Percentiles rank a stretch among this genome's conserved stretches.
These are phyloP conservation scores for Pinus albicaulis DNA, from an alignment of 75 land plant genomes.

Conservation along the genomic window DNA sequence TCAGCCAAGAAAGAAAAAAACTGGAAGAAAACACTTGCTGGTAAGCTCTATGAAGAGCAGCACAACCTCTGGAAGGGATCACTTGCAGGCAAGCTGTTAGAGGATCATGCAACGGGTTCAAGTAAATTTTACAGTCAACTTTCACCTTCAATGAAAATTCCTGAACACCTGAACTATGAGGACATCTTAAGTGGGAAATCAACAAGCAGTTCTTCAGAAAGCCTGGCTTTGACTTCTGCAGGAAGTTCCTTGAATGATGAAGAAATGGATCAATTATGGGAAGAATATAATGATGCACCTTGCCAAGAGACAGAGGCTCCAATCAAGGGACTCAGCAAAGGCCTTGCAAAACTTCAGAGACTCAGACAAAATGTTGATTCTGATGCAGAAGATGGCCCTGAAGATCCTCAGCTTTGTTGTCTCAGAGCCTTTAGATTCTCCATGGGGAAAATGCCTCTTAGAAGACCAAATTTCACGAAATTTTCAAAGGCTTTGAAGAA, in stretches of 20 bases:
- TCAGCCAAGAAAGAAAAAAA: neutral
- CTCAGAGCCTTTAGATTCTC: slow-evolving; percentile 8
- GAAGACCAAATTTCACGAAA: slow-evolving; percentile 4
- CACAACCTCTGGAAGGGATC: neutral
- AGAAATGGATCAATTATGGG: slow-evolving; percentile 13
- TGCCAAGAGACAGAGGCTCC: no score
- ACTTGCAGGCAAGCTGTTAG: slow-evolving; percentile 9
- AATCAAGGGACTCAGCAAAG: slow-evolving; percentile 1
- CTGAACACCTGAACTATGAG: neutral
- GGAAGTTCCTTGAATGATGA: slow-evolving; percentile 6
- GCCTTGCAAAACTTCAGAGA: slow-evolving; percentile 8
- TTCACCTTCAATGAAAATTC: neutral
- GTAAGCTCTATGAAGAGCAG: slow-evolving; percentile 10
- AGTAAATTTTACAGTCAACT: neutral
- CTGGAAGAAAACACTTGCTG: slow-evolving; percentile 9
- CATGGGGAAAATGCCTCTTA: neutral
- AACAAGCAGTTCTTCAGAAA: neutral
- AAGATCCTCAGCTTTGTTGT: slow-evolving; percentile 9
- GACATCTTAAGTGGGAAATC: neutral
- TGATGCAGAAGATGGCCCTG: slow-evolving; percentile 8
- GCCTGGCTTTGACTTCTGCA: neutral
- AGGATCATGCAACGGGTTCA: slow-evolving; percentile 1
- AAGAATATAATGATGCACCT: slow-evolving; percentile 10
- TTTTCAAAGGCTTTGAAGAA: slow-evolving; percentile 13
- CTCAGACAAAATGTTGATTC: neutral